Conservation (phyloP, 495 filamentous ascomycete genomes). For the Aspergillus sclerotioniger region DNA sequence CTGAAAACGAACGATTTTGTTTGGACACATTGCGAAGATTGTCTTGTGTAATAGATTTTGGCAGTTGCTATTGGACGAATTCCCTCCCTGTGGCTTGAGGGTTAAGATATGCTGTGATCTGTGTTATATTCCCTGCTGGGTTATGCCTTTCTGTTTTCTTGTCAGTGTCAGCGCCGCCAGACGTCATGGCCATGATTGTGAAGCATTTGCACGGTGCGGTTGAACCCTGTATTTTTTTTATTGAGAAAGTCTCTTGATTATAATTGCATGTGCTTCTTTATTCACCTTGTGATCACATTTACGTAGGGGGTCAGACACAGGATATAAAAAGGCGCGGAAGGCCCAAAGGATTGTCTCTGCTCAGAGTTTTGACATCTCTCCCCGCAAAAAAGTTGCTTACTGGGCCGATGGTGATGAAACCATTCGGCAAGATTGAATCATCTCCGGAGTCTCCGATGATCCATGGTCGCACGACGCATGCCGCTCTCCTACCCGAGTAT, state of each 20-base stretch:
- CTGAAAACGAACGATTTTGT: neutral
- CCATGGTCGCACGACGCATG: constrained; percentile 25
- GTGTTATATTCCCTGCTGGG: constrained; percentile 7
- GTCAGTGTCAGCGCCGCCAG: neutral
- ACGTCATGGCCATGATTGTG: neutral
- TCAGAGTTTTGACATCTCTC: constrained; percentile 12
- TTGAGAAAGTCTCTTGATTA: constrained; percentile 23
- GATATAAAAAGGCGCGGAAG: constrained; percentile 18
- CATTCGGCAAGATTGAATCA: constrained; percentile 37
- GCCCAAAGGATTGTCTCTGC: neutral
- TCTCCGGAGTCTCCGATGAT: constrained; percentile 16
- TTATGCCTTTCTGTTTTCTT: neutral
- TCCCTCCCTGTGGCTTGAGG: neutral
- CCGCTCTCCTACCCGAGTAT: constrained; percentile 16
- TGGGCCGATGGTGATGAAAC: constrained; percentile 31
- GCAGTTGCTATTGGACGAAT: neutral
- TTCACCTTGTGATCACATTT: constrained; percentile 27
- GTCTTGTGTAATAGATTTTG: constrained; percentile 2
- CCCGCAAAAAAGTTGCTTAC: neutral
- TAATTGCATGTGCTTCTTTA: constrained; percentile 30
- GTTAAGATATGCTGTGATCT: constrained; percentile 2
- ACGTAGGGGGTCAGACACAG: constrained; percentile 23
- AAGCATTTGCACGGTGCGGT: neutral
- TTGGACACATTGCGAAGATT: constrained; percentile 1
- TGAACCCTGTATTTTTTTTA: neutral